Evolutionary conservation across 495 filamentous ascomycete genomes (phyloP), one percentile per base, ranked within the genome.

Genomic region (Geoglossum glabrum): DNA sequence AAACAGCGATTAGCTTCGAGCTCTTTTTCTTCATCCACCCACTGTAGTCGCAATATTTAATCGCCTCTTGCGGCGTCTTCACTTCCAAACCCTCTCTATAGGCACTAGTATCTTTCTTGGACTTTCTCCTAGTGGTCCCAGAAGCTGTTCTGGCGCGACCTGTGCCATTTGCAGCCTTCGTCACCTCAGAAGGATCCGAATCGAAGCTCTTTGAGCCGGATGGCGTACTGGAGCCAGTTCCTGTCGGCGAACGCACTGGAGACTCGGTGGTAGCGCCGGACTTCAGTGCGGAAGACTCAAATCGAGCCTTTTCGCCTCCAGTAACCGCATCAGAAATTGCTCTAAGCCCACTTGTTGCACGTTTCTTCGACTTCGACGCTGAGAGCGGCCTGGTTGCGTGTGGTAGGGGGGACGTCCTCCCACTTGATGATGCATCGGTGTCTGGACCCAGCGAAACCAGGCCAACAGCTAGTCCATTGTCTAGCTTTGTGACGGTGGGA

Each of bases 11-110:
- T 54, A 96, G 72, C 61, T 92, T 92, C 1, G 87, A 87, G 51
- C 87, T 94, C 64, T 89, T 83, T 77, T 99, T 99, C 74, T 95
- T 97, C 93, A 99, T 99, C 93, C 93, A 99, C 26, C 93, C 93
- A 61, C 82, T 88, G 64, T 90, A 99, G 64, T 99, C 92, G 50
- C 87, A 90, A 57, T 80, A 82, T 55, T 77, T 71, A 70, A 95
- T 90, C 60, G 92, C 87, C 65, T 94, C 86, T 54, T 80, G 74
- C 0, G 93, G 93, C 0, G 78, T 72, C 62, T 90, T 85, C 70
- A 87, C 86, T 64, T 85, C 80, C 21, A 97, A 72, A 1, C 93
- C 93, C 15, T 85, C 84, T 15, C 79, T 85, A 70, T 95, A 97
- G 5, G 93, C 92, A 64, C 87, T 94, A 1, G 92, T 97, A 57